Base-by-base conservation (phyloP, 176 grass and related monocot species). In the Avena sativa region DNA sequence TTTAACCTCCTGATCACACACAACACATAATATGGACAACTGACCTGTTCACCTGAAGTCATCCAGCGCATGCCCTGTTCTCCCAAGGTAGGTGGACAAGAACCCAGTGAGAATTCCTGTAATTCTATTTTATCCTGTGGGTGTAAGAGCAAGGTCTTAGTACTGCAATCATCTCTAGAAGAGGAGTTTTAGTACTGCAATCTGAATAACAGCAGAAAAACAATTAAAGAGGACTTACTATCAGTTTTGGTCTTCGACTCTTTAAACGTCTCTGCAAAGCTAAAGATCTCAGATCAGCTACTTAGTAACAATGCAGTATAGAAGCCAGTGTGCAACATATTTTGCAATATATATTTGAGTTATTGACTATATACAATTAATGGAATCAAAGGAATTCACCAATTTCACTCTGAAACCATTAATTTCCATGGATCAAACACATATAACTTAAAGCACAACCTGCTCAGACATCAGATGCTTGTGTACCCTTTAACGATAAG, bases 81-180 rank as follows among this genome's bases (percentile, higher is more conserved):
- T 81, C 97, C 97, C 82, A 99, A 86, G 81, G 67, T 92, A 86
- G 97, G 94, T 82, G 97, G 92, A 62, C 94, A 94, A 38, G 83
- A 90, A 75, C 97, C 94, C 36, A 99, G 92, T 47, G 87, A 94
- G 28, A 99, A 93, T 34, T 99, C 94, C 72, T 94, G 97, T 83
- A 99, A 78, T 87, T 99, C 97, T 90, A 99, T 91, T 88, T 87
- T 99, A 83, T 99, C 97, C 94, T 99, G 81, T 74, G 23, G 83
- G 49, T 79, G 87, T 50, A 23, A 89, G 57, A 89, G 1, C 14
- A 80, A 51, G 63, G 12, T 19, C 19, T 87, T 67, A 90, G 69
- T 85, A 83, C 76, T 40, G 20, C 32, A 86, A 81, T 49, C 26
- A 66, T 66, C 63, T 66, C 52, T 15, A 90, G 36, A 87, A 87